Conservation (phyloP, 495 filamentous ascomycete genomes). For the Tuber brumale region DNA sequence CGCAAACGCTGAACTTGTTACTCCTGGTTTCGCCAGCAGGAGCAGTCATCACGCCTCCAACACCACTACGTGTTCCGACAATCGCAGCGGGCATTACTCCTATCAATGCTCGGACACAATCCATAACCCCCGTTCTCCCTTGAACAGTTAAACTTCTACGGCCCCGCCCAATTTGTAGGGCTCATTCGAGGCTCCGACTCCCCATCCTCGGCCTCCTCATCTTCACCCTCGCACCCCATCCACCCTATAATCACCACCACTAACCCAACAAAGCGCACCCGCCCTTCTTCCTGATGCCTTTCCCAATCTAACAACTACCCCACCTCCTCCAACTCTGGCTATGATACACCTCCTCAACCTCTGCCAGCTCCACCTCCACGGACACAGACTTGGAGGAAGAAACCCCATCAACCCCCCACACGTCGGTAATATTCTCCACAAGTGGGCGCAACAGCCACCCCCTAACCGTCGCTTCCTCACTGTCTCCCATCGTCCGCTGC, state of each 20-base stretch:
- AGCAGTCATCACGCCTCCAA: conserved; percentile 6
- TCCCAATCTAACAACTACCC: conserved; percentile 7
- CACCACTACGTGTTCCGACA: conserved; percentile 21
- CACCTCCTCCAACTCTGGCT: conserved; percentile 8
- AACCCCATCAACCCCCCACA: conserved; percentile 30
- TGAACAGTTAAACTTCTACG: no score
- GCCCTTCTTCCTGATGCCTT: conserved; percentile 10
- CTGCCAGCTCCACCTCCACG: background rate
- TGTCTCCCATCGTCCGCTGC: conserved; percentile 48
- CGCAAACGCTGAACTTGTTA: conserved; percentile 6
- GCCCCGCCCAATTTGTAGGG: no score
- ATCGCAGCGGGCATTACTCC: conserved; percentile 1
- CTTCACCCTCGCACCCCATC: no score
- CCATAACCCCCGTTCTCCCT: no score
- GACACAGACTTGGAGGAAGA: conserved; percentile 12
- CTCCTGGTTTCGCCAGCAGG: conserved; percentile 3
- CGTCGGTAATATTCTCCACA: conserved; percentile 50
- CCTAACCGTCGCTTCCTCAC: conserved; percentile 48
- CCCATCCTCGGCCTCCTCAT: no score
- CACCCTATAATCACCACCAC: no score
- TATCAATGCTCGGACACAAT: no score
- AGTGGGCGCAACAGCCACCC: conserved; percentile 54
- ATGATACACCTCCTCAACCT: conserved; percentile 4
- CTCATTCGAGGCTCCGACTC: no score
- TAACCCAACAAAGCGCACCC: no score